Base-by-base conservation (phyloP, 805 yeast genomes). In the Blastobotrys americana region DNA sequence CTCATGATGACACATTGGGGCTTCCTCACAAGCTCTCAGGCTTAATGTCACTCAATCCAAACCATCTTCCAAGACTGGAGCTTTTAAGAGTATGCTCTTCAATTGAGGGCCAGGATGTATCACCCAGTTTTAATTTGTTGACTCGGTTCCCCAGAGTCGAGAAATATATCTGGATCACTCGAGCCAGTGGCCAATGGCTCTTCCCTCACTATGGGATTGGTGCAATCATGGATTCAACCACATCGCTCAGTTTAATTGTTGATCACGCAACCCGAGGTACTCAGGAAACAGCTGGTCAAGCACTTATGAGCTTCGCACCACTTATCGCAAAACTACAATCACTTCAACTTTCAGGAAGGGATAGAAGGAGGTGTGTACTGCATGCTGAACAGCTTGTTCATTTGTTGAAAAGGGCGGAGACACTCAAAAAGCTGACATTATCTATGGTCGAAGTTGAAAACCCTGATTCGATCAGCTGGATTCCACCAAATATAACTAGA, bases 151-250 rank as follows among this genome's bases (percentile, higher is more conserved):
- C 39, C 10, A 18, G 18, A n/a, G 44, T 42, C n/a, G 44, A 42
- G 20, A 42, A 42, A 23, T 42, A 42, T 17, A 18, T 42, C 6
- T 42, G 44, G 44, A 39, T 33, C n/a, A 28, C 42, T 3, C 25
- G 34, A 23, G 17, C 27, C 6, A 16, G 20, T 4, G 37, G 37
- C 18, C 37, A 19, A 3, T 34, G 37, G 37, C 16, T 16, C 21
- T 16, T 34, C 18, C 37, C 37, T 5, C 37, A 31, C n/a, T 15
- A 31, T 31, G 37, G 22, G 10, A 9, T 41, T 21, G 23, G 21
- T 10, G 22, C 44, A 10, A 34, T 34, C 18, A 16, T 34, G 20
- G 37, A 34, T 19, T 10, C 37, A 17, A 35, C 39, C 19, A 42
- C 44, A 2, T 35, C 40, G 10, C 40, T 42, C 19, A 42, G 23